Evolutionary conservation across 257 asterid genomes (phyloP), one percentile per base, ranked within the genome.

Genomic region (Nemophila menziesii): DNA sequence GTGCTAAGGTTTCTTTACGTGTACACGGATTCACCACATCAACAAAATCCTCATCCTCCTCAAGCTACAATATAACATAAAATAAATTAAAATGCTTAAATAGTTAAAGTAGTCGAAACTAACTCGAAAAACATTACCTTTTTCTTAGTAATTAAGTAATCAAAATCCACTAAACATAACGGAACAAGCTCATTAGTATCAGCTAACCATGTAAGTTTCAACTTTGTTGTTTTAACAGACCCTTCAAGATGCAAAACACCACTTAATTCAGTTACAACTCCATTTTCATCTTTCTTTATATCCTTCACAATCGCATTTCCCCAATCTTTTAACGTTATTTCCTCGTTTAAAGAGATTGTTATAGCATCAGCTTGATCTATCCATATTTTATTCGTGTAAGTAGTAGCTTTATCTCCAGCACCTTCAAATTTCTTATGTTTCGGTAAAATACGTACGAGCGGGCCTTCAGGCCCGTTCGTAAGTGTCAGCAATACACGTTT

Each of bases 211-310:
- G 95, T 84, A 27, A 89, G 92, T 71, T 89, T 89, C 86, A 89
- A 53, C 77, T 89, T 89, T 15, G 98, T 89, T 38, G 71, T 80
- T 81, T 84, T 89, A 11, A 89, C 86, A 47, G 79, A 70, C 44
- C 98, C 98, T 64, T 80, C 86, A 5, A 89, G 95, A 66, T 89
- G 74, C 64, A 89, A 66, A 36, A 73, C 86, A 43, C 98, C 98
- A 11, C 48, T 63, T 33, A 89, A 67, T 66, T 76, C 73, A 4
- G 86, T 71, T 29, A 84, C 64, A 44, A 51, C 40, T 17, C 94
- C 94, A 16, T 69, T 71, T 55, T 75, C 70, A n/a, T 89, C 92
- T 62, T 84, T 83, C 64, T 72, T 68, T 43, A 89, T 70, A 43
- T 80, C 82, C 55, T 78, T 80, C 24, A 89, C 78, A 12, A 89